A percentile compares a stretch with the other conserved stretches of the same genome.
Conservation (phyloP, 352 stramenopile genomes). For the Phytophthora fragariaefolia region DNA sequence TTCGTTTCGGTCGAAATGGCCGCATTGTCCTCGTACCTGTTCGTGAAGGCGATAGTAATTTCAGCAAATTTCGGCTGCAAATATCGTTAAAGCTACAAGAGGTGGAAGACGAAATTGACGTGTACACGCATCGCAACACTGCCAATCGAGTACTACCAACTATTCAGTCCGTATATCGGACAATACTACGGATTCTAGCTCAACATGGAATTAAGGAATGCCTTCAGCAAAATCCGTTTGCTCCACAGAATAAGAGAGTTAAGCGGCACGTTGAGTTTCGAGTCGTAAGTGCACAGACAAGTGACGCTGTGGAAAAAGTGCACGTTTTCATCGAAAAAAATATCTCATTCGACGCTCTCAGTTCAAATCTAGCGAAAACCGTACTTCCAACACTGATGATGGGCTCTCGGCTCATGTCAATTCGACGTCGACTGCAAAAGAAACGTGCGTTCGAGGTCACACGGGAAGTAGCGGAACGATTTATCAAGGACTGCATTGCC, state of each 20-base stretch:
- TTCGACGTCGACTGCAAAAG: conserved; percentile 61
- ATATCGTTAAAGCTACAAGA: conserved; percentile 56
- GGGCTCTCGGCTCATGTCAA: conserved; percentile 65
- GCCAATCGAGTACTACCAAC: conserved; percentile 44
- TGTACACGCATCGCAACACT: conserved; percentile 52
- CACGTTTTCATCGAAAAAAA: conserved; percentile 73
- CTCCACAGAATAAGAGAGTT: conserved; percentile 45
- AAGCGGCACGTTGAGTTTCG: conserved; percentile 61
- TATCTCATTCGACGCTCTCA: conserved; percentile 43
- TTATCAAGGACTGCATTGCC: conserved; percentile 44
- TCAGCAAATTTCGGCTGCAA: conserved; percentile 23
- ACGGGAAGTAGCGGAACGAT: conserved; percentile 25
- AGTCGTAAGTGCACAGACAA: conserved; percentile 63
- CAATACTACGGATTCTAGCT: conserved; percentile 49
- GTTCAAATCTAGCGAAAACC: conserved; percentile 60
- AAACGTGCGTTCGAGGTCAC: conserved; percentile 52
- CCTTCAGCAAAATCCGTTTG: conserved; percentile 69
- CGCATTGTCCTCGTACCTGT: conserved; percentile 48
- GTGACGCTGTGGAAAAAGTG: conserved; percentile 46
- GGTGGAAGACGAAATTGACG: conserved; percentile 40
- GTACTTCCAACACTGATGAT: conserved; percentile 72
- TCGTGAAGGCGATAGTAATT: not conserved
- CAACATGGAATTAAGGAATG: conserved; percentile 73
- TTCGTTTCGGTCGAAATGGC: conserved; percentile 70
- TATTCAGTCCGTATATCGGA: conserved; percentile 58